Percentiles rank a stretch among this genome's conserved stretches.
Evolutionary conservation across 2,329 filamentous ascomycete genomes (phyloP).

Genomic region (Fusarium subglutinans): DNA sequence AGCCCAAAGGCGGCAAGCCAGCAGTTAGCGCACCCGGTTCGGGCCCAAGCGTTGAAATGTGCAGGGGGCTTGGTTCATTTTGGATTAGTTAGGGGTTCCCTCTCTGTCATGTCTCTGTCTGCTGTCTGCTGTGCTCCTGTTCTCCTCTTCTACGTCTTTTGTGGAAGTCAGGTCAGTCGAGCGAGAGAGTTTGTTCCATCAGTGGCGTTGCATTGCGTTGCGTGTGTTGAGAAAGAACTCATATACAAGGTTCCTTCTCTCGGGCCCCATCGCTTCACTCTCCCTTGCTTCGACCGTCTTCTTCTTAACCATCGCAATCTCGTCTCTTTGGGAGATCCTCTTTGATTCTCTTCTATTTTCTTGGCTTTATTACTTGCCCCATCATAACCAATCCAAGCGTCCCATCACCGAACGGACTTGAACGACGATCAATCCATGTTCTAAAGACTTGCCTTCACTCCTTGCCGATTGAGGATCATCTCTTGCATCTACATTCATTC

Average conservation of each 20-base stretch:
- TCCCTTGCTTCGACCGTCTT: constrained; percentile 15
- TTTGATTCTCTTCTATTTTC: constrained; percentile 17
- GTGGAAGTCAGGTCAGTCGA: neutral
- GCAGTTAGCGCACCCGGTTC: constrained; percentile 38
- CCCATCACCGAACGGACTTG: neutral
- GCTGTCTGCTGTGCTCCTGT: constrained; percentile 5
- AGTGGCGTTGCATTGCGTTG: neutral
- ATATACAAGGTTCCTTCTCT: constrained; percentile 22
- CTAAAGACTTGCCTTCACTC: constrained; percentile 14
- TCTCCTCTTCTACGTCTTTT: constrained; percentile 9
- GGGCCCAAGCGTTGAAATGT: constrained; percentile 35
- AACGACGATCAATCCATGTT: constrained; percentile 29
- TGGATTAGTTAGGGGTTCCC: constrained; percentile 23
- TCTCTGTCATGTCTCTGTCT: neutral
- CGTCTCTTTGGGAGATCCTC: constrained; percentile 9
- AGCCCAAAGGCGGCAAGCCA: constrained; percentile 35
- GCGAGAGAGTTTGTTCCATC: neutral
- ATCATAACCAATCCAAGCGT: neutral
- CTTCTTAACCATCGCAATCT: constrained; percentile 17
- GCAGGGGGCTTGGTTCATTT: constrained; percentile 10
- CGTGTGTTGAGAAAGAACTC: neutral
- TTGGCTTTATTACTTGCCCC: constrained; percentile 19
- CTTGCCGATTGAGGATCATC: constrained; percentile 1
- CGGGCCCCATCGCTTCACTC: neutral
- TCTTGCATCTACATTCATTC: neutral